Conservation (phyloP, 2,329 filamentous ascomycete species). For the Nannizziopsis barbatae region DNA sequence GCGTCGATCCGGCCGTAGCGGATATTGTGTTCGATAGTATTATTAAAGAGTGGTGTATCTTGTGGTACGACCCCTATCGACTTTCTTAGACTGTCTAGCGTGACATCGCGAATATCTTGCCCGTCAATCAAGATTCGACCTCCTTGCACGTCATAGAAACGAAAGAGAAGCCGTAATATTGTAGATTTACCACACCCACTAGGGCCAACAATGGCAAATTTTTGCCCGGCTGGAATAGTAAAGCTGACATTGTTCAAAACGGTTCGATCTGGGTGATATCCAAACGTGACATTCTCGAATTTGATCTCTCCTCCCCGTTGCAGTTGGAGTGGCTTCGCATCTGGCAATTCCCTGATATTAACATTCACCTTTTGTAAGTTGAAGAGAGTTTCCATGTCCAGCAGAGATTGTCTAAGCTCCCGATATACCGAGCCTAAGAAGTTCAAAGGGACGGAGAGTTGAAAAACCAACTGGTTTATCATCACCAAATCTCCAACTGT, state of each 20-base stretch:
- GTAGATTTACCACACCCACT: constrained; percentile 96
- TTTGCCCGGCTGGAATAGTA: constrained; percentile 89
- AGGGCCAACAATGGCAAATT: constrained; percentile 88
- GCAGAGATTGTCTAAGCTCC: constrained; percentile 81
- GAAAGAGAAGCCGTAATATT: constrained; percentile 77
- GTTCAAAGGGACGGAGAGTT: constrained; percentile 91
- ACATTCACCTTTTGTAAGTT: constrained; percentile 95
- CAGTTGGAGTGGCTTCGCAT: constrained; percentile 62
- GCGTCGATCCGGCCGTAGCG: constrained; percentile 78
- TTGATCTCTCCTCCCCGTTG: constrained; percentile 73
- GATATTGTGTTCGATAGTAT: constrained; percentile 92
- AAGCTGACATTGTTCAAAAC: constrained; percentile 77
- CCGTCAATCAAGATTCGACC: constrained; percentile 85
- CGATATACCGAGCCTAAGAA: constrained; percentile 97
- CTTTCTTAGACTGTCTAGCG: constrained; percentile 67
- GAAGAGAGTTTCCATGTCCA: constrained; percentile 98
- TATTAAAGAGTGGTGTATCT: constrained; percentile 94
- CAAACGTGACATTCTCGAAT: constrained; percentile 92
- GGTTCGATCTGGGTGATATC: constrained; percentile 74
- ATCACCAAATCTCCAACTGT: constrained; percentile 95
- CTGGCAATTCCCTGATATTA: constrained; percentile 62
- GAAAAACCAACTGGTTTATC: constrained; percentile 98
- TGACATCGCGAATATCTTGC: constrained; percentile 78
- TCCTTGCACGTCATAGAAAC: constrained; percentile 79
- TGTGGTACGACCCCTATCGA: constrained; percentile 93